phyloP scores from a whole-genome alignment of 23 red algal genomes.

The Chondrus crispus region DNA sequence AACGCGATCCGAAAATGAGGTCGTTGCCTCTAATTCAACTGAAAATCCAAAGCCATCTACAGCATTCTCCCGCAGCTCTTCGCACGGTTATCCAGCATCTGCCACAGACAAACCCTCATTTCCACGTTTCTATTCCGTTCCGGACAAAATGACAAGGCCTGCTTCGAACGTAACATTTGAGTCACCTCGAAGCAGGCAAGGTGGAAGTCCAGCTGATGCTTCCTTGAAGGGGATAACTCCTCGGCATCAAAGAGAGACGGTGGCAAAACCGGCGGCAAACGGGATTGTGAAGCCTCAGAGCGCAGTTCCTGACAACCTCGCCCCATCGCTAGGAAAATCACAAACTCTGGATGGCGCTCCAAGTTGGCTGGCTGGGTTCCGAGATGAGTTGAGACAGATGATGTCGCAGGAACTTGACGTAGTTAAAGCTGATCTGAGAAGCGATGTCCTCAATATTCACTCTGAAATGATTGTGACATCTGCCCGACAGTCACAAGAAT shows the following conservation, averaged over 20 bases:
- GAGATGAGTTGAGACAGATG: constrained; percentile 2
- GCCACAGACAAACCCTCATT: too few relatives aligned
- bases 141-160: background rate
- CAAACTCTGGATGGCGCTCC: background rate
- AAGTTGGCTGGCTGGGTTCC: background rate
- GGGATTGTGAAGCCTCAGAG: background rate
- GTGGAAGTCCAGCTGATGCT: background rate
- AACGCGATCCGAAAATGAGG: too few relatives aligned
- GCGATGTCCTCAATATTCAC: constrained; percentile 55
- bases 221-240: too few relatives aligned
- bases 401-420: constrained; percentile 29
- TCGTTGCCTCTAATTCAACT: background rate
- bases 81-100: background rate
- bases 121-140: too few relatives aligned
- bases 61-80: background rate
- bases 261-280: background rate
- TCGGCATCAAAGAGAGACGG: background rate
- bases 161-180: background rate
- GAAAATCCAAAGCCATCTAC: background rate
- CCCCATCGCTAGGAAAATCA: background rate
- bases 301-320: background rate
- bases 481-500: constrained; percentile 22
- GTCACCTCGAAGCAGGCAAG: background rate
- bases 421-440: constrained; percentile 5
- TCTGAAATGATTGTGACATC: constrained; percentile 45